phyloP scores from a whole-genome alignment of 129 eudicot species.

The Sambucus nigra region DNA sequence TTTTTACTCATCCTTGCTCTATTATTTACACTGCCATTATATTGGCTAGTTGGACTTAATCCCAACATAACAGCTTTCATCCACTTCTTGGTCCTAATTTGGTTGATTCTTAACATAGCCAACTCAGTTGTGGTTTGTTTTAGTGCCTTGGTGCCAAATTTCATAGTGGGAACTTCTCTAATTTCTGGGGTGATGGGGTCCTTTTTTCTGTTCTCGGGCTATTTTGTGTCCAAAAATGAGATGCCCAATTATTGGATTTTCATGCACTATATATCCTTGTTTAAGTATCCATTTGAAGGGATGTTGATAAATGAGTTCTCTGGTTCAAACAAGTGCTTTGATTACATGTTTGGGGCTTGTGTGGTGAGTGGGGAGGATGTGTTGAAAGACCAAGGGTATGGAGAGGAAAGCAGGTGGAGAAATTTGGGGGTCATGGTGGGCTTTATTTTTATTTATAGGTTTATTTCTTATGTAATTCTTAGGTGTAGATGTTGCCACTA shows the following conservation, averaged over 20 bases:
- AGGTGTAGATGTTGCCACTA: slow-evolving; percentile 76
- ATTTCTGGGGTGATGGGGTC: slow-evolving; percentile 90
- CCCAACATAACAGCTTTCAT: slow-evolving; percentile 42
- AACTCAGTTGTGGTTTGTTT: slow-evolving; percentile 94
- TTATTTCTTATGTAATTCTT: slow-evolving; percentile 75
- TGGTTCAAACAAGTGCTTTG: slow-evolving; percentile 50
- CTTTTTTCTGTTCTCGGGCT: slow-evolving; percentile 88
- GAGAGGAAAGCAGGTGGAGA: slow-evolving; percentile 61
- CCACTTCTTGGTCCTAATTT: slow-evolving; percentile 57
- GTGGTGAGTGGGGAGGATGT: slow-evolving; percentile 69
- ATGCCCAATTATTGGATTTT: slow-evolving; percentile 82
- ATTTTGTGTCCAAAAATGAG: slow-evolving; percentile 71
- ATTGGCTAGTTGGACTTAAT: slow-evolving; percentile 84
- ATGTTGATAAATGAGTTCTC: slow-evolving; percentile 81
- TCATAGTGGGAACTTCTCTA: slow-evolving; percentile 85
- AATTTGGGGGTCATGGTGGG: slow-evolving; percentile 77
- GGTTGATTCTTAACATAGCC: slow-evolving; percentile 93
- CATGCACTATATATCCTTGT: slow-evolving; percentile 86
- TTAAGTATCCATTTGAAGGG: slow-evolving; percentile 97
- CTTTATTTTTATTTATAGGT: slow-evolving; percentile 84
- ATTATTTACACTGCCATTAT: slow-evolving; percentile 62
- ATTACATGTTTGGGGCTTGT: slow-evolving; percentile 70
- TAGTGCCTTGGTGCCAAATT: slow-evolving; percentile 88
- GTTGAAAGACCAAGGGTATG: slow-evolving; percentile 68
- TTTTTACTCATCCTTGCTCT: slow-evolving; percentile 57